Evolutionary conservation across 441 rosid genomes (phyloP).

Genomic region (Mallotus repandus): DNA sequence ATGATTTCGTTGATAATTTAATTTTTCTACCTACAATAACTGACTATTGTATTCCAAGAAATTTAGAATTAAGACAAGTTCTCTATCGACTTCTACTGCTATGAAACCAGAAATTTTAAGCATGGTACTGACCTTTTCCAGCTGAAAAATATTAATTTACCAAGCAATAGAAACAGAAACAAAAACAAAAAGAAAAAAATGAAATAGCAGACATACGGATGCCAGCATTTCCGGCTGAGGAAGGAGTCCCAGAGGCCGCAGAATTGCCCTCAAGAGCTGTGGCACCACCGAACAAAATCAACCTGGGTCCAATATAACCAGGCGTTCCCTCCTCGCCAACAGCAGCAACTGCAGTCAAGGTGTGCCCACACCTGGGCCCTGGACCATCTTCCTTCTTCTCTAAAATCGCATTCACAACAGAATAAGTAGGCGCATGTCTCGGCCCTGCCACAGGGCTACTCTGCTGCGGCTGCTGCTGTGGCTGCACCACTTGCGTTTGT

Average conservation of each 20-base stretch:
- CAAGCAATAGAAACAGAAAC: too few relatives aligned
- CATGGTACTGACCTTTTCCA: neutral
- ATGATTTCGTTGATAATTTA: neutral
- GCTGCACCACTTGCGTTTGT: slow-evolving; percentile 20
- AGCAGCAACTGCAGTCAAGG: slow-evolving; percentile 87
- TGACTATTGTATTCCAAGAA: neutral
- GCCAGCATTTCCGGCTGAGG: slow-evolving; percentile 96
- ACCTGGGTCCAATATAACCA: slow-evolving; percentile 77
- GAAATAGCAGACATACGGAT: slow-evolving; percentile 58
- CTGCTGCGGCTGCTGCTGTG: slow-evolving; percentile 31
- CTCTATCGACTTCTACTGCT: neutral
- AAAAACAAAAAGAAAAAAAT: neutral
- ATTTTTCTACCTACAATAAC: neutral
- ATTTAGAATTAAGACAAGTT: neutral
- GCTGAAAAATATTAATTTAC: slow-evolving; percentile 2
- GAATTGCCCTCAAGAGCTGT: slow-evolving; percentile 97
- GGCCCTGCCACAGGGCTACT: slow-evolving; percentile 66
- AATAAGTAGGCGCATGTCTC: slow-evolving; percentile 84
- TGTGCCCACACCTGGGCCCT: slow-evolving; percentile 96
- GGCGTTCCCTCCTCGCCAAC: slow-evolving; percentile 92
- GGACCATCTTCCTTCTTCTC: slow-evolving; percentile 96
- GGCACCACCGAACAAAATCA: slow-evolving; percentile 94
- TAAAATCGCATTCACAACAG: slow-evolving; percentile 68
- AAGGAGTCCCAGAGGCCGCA: slow-evolving; percentile 79
- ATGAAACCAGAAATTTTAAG: slow-evolving; percentile 2